Evolutionary conservation across 148 eudicot genomes (phyloP).

Genomic region (Dysphania ambrosioides): DNA sequence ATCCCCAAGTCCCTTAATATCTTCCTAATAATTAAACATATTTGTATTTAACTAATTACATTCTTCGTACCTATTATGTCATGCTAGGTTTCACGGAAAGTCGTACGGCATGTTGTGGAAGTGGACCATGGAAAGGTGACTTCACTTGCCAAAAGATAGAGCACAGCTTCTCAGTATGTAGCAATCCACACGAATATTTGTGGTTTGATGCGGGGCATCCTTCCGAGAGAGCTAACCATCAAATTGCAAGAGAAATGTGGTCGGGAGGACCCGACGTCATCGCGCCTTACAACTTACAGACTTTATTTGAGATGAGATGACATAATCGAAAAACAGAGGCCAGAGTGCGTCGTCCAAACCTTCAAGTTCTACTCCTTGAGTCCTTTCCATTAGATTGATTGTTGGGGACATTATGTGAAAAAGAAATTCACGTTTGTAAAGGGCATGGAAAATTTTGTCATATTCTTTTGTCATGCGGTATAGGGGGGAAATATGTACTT

Average conservation of each 20-base stretch:
- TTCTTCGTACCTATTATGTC: too few species aligned
- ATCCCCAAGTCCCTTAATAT: too few species aligned
- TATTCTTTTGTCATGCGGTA: neutral
- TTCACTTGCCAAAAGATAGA: slow-evolving; percentile 29
- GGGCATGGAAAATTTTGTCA: neutral
- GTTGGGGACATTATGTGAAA: neutral
- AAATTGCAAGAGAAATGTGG: slow-evolving; percentile 48
- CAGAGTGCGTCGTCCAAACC: too few species aligned
- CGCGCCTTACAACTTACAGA: slow-evolving; percentile 44
- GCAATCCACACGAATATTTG: slow-evolving; percentile 33
- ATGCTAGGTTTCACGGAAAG: slow-evolving; percentile 41
- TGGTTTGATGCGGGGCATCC: slow-evolving; percentile 51
- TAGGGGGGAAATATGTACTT: neutral
- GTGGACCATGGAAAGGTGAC: slow-evolving; percentile 30
- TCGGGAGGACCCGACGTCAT: slow-evolving; percentile 30
- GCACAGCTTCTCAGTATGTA: slow-evolving; percentile 30
- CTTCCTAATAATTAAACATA: too few species aligned
- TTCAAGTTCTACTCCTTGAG: too few species aligned
- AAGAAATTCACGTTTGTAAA: neutral
- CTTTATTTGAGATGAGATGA: too few species aligned
- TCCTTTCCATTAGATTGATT: neutral
- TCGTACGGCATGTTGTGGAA: slow-evolving; percentile 40
- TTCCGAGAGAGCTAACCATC: slow-evolving; percentile 36
- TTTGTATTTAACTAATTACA: neutral
- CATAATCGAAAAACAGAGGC: neutral